phyloP scores from a whole-genome alignment of 371 early-diverging fungal species.

The Mucor indicus region DNA sequence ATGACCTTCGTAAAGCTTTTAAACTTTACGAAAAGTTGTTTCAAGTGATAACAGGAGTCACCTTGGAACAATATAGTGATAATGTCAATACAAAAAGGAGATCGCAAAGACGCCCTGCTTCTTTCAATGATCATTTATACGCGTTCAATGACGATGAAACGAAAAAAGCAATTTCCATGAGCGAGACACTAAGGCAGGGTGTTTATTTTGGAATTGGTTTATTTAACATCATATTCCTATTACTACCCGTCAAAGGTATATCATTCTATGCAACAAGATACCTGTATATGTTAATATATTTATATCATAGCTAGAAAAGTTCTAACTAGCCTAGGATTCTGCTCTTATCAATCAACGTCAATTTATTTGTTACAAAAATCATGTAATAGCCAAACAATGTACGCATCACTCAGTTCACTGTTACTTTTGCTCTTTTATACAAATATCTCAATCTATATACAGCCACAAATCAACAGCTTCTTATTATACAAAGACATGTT shows the following conservation, averaged over 20 bases:
- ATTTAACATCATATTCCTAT: slow-evolving; percentile 24
- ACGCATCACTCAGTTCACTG: slow-evolving; percentile 19
- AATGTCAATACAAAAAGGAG: background rate
- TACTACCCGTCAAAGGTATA: slow-evolving; percentile 31
- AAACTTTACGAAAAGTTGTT: slow-evolving; percentile 28
- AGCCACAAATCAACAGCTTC: slow-evolving; percentile 10
- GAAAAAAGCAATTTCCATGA: background rate
- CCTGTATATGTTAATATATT: background rate
- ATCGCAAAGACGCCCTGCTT: background rate
- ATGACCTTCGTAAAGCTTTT: slow-evolving; percentile 29
- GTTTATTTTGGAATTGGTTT: slow-evolving; percentile 32
- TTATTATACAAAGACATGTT: slow-evolving; percentile 11
- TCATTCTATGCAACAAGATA: background rate
- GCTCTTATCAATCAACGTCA: slow-evolving; percentile 11
- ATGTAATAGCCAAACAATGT: slow-evolving; percentile 16
- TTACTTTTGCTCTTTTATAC: slow-evolving; percentile 22
- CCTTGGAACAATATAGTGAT: background rate
- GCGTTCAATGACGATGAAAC: too few relatives aligned
- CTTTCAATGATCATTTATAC: background rate
- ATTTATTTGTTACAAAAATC: slow-evolving; percentile 16
- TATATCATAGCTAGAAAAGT: slow-evolving; percentile 16
- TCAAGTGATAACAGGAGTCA: slow-evolving; percentile 5
- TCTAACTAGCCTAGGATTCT: slow-evolving; percentile 20
- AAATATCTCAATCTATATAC: slow-evolving; percentile 20
- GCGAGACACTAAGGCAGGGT: slow-evolving; percentile 16